Evolutionary conservation across 2,329 filamentous ascomycete genomes (phyloP).

Genomic region (Ceratocystis papillata): DNA sequence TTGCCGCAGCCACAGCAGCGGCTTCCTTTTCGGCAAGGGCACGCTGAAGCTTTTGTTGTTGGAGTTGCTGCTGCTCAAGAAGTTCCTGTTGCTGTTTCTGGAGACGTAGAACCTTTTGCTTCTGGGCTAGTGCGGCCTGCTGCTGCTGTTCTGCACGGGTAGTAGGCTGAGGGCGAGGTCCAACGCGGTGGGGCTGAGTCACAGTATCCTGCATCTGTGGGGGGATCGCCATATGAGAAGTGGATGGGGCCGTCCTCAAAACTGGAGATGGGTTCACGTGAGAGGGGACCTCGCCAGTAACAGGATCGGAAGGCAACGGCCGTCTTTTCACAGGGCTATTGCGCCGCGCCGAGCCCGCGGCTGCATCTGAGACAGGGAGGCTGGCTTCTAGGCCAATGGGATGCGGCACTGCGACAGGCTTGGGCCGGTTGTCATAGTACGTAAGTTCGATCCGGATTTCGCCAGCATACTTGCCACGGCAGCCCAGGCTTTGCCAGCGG

Average conservation of each 20-base stretch:
- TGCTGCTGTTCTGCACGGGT: constrained; percentile 25
- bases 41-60: constrained; percentile 31
- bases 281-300: constrained; percentile 42
- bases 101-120: constrained; percentile 30
- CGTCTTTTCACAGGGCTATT: constrained; percentile 64
- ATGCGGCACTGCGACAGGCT: constrained; percentile 57
- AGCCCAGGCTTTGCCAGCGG: constrained; percentile 79
- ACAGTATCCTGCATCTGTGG: constrained; percentile 24
- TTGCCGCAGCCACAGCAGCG: constrained; percentile 31
- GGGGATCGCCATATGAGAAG: constrained; percentile 21
- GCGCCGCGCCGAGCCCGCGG: constrained; percentile 35
- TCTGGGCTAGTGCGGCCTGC: constrained; percentile 26
- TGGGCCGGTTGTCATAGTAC: constrained; percentile 82
- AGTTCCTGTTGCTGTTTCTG: constrained; percentile 21
- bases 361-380: constrained; percentile 20
- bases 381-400: constrained; percentile 32
- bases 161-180: constrained; percentile 23
- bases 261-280: constrained; percentile 16
- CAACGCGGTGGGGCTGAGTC: constrained; percentile 20
- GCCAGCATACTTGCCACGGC: constrained; percentile 88
- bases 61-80: constrained; percentile 33
- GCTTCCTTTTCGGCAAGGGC: constrained; percentile 26
- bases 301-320: constrained; percentile 70
- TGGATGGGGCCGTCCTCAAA: not conserved
- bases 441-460: constrained; percentile 93